Percentiles rank a stretch among this genome's conserved stretches.
These are phyloP conservation scores for Phytophthora pseudosyringae DNA, from an alignment of 352 stramenopile genomes.

Conservation along the genomic window DNA sequence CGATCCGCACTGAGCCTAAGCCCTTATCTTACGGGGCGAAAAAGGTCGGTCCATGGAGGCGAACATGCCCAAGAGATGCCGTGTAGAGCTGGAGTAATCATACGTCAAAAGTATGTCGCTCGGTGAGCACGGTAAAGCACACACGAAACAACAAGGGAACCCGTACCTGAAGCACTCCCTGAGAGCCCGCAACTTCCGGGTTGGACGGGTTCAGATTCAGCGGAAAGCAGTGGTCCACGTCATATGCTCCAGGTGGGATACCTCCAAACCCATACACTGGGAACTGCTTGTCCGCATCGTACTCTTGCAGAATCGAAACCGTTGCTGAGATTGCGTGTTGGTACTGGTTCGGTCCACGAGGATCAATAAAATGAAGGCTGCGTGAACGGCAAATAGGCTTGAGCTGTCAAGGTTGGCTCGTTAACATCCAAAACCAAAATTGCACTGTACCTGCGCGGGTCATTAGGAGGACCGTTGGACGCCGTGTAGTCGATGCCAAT, in stretches of 20 bases:
- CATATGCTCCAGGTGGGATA: slow-evolving; percentile 69
- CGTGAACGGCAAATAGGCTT: not conserved
- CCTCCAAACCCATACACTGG: slow-evolving; percentile 81
- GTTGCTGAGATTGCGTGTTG: slow-evolving; percentile 79
- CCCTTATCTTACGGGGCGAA: slow-evolving; percentile 53
- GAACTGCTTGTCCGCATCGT: slow-evolving; percentile 78
- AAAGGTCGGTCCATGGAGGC: slow-evolving; percentile 60
- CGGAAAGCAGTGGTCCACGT: slow-evolving; percentile 93
- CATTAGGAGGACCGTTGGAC: slow-evolving; percentile 60
- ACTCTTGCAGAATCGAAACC: slow-evolving; percentile 70
- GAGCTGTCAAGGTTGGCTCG: not conserved
- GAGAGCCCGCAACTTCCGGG: slow-evolving; percentile 70
- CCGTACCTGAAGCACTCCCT: slow-evolving; percentile 77
- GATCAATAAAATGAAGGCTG: slow-evolving; percentile 76
- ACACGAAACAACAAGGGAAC: not conserved
- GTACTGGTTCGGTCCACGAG: slow-evolving; percentile 69
- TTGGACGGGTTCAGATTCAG: slow-evolving; percentile 75
- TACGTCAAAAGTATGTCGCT: not conserved
- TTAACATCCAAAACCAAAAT: not conserved
- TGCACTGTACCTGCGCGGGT: slow-evolving; percentile 45
- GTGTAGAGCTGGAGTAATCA: slow-evolving; percentile 49
- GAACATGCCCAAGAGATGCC: slow-evolving; percentile 57
- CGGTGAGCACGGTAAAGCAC: not conserved
- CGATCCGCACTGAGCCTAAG: not conserved
- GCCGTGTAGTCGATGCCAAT: slow-evolving; percentile 82